Base-by-base conservation (phyloP, 305 asterid genomes). In the Fraxinus sp. region DNA sequence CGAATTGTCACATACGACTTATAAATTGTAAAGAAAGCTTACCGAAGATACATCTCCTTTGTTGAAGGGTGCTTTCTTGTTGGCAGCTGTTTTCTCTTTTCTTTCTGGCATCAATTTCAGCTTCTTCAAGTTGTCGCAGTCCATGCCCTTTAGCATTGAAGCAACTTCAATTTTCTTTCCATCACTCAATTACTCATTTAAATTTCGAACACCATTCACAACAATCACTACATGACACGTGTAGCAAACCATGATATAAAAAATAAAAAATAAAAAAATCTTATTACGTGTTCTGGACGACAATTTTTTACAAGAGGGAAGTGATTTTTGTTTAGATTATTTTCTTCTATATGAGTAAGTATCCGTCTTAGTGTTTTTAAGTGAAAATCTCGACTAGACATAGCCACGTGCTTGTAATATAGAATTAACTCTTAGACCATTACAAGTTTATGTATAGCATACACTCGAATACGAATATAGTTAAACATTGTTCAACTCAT, bases 161-260 rank as follows among this genome's bases (percentile, higher is more conserved):
- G 95, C 99, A 52, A 92, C 97, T 89, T 95, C 99, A 13, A 94
- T 91, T 89, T 95, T 95, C 92, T 93, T 95, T 80, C 99, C 99
- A 22, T 92, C 22, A 3, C 64, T 52, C 10, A 44, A 44, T 44
- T 44, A 11, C 52, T 44, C 16, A 44, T 44, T 44, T 44, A 44
- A 0, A 41, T 44, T 10, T 44, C 16, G 11, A 10, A 44, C 16
- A 11, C 52, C 11, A 2, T 10, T 44, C 52, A 11, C 52, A 11
- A 44, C 16, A 44, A 44, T 46, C 55, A 46, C 55, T 11, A 3
- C n/a, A 46, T 46, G n/a, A 46, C n/a, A 3, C 4, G 55, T 13
- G 3, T 13, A 46, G 10, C 16, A 46, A 46, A 0, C n/a, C n/a
- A 46, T 0, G n/a, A 46, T 46, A 11, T 24, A 24, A n/a, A n/a